Evolutionary conservation across 1,284 basidiomycete species (phyloP).

Genomic region (Puccinia brachypodii): DNA sequence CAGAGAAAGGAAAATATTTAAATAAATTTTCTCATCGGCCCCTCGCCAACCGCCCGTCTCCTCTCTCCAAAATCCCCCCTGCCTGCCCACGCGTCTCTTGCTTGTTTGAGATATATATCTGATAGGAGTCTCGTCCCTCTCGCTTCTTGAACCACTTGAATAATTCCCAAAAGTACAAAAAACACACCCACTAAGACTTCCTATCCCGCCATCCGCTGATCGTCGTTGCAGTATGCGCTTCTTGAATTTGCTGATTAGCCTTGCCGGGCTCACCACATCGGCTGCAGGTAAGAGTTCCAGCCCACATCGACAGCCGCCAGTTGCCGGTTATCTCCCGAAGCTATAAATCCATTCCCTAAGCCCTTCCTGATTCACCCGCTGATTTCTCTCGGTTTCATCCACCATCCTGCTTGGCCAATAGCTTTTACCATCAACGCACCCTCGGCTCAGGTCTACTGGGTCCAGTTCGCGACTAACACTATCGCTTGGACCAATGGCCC

Average conservation of each 20-base stretch:
- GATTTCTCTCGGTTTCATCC: background rate
- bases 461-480: constrained; percentile 36
- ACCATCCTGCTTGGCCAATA: background rate
- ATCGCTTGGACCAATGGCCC: constrained; percentile 17
- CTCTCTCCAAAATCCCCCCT: too few species aligned
- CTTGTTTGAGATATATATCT: background rate
- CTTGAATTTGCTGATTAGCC: background rate
- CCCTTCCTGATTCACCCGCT: background rate
- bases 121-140: background rate
- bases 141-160: background rate
- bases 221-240: background rate
- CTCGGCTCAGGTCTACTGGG: constrained; percentile 32
- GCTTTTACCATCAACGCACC: constrained; percentile 32
- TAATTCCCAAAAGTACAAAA: background rate
- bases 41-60: background rate
- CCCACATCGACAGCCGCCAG: background rate
- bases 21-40: background rate
- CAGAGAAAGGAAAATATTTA: background rate
- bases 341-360: background rate
- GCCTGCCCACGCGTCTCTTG: background rate
- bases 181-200: background rate
- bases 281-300: constrained; percentile 1
- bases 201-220: background rate
- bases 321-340: background rate
- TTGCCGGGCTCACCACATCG: constrained; percentile 13